Conservation (phyloP, 1,139 yeast genomes). For the Geotrichum europaeum region DNA sequence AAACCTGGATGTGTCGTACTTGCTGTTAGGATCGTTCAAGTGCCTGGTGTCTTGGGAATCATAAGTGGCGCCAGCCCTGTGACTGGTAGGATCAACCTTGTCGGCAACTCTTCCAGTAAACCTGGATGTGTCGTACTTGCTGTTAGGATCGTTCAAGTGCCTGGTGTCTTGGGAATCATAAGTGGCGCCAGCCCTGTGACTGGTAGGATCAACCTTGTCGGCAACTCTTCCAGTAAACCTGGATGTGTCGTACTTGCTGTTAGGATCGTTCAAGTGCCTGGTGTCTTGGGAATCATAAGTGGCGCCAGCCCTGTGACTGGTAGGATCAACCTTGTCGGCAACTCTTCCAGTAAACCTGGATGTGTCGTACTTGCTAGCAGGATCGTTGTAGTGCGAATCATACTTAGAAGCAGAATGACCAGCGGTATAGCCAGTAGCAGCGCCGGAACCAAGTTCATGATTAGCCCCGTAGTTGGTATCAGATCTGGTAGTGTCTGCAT, state of each 20-base stretch:
- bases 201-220: slow-evolving; percentile 2
- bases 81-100: slow-evolving; percentile 5
- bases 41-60: too few relatives aligned
- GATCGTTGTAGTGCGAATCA: background rate
- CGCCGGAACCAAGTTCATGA: background rate
- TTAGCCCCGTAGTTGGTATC: background rate
- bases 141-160: background rate
- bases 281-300: slow-evolving; percentile 7
- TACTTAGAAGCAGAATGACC: background rate
- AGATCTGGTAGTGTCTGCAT: background rate
- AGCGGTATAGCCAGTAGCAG: background rate
- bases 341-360: background rate
- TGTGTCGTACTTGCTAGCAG: slow-evolving; percentile 2
- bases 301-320: background rate
- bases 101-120: slow-evolving; percentile 1
- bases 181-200: slow-evolving; percentile 1
- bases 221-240: background rate
- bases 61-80: too few relatives aligned
- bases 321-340: slow-evolving; percentile 4
- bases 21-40: too few relatives aligned
- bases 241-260: slow-evolving; percentile 4
- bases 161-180: slow-evolving; percentile 3
- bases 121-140: slow-evolving; percentile 3
- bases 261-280: background rate
- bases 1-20: too few relatives aligned